A percentile compares a stretch with the other conserved stretches of the same genome.
Evolutionary conservation across 1,284 basidiomycete genomes (phyloP).

Genomic region (Chalciporus sp.): DNA sequence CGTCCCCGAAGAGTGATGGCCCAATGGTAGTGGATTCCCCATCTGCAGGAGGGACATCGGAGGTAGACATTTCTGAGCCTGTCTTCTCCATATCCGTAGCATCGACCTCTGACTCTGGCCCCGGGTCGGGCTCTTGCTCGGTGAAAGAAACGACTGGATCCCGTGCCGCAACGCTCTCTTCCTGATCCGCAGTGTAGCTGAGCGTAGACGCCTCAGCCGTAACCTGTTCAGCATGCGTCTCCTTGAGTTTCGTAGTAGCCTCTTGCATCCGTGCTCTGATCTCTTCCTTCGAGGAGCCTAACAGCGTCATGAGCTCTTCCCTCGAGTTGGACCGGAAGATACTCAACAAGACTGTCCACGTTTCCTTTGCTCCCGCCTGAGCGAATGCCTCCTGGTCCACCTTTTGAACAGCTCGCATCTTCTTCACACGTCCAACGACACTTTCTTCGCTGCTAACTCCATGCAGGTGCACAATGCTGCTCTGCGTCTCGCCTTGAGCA

Average conservation of each 20-base stretch:
- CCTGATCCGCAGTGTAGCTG: slow-evolving; percentile 42
- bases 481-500: slow-evolving; percentile 76
- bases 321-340: slow-evolving; percentile 89
- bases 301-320: slow-evolving; percentile 87
- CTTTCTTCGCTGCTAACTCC: slow-evolving; percentile 78
- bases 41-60: slow-evolving; percentile 70
- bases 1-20: slow-evolving; percentile 89
- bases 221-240: slow-evolving; percentile 32
- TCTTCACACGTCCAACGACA: slow-evolving; percentile 79
- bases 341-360: slow-evolving; percentile 89
- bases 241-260: slow-evolving; percentile 77
- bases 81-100: slow-evolving; percentile 53
- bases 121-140: slow-evolving; percentile 47
- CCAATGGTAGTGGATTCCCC: slow-evolving; percentile 81
- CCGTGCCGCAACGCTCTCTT: slow-evolving; percentile 45
- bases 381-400: slow-evolving; percentile 61
- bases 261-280: slow-evolving; percentile 80
- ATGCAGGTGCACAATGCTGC: slow-evolving; percentile 76
- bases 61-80: slow-evolving; percentile 73
- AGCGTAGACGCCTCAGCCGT: slow-evolving; percentile 26
- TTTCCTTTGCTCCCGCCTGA: slow-evolving; percentile 49
- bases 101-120: slow-evolving; percentile 47
- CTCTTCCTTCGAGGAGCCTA: slow-evolving; percentile 93
- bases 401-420: slow-evolving; percentile 71
- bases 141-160: slow-evolving; percentile 80